Base-by-base conservation (phyloP, 495 filamentous ascomycete species). In the Durotheca rogersii region DNA sequence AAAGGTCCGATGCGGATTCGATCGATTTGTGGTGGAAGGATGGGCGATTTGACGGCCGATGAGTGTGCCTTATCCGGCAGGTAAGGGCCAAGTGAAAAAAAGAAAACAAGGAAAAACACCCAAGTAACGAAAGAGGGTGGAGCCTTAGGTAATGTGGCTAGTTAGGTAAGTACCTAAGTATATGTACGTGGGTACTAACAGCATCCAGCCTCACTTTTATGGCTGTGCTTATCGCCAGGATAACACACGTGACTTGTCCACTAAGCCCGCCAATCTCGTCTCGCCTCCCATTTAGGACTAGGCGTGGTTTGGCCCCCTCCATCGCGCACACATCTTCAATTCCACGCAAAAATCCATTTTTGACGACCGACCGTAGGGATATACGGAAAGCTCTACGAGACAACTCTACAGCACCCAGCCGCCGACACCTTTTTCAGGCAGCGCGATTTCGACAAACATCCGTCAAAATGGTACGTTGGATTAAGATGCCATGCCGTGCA, bases 401-500 rank as follows among this genome's bases (percentile, higher is more conserved):
- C 35, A 41, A 36, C 37, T 25, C 20, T 12, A 15, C 38, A 4
- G 46, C 40, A 58, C 33, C 45, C 40, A 51, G 53, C 46, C 35
- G 51, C 41, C 49, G 45, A 53, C 49, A 53, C 29, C 17, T 42
- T 59, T 47, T 59, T 53, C 45, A n/a, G 35, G 50, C 27, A 59
- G 40, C 40, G 37, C 29, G 41, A 53, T 17, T n/a, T 40, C 38
- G 9, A 59, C 21, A 43, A 46, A n/a, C 46, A 16, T 44, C 56
- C 46, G 56, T 59, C 56, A 59, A 59, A 59, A 59, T 59, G 56
- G 56, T 59, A 53, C 23, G 56, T 59, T 14, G 31, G 33, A 47
- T 46, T 21, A 32, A 21, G 7, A 2, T 31, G 40, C 42, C 15
- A 50, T 50, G 40, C 42, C 16, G 17, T 41, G 41, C 4, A 50